phyloP scores from a whole-genome alignment of 192 early-diverging fungal species.

The Linderina pennispora region DNA sequence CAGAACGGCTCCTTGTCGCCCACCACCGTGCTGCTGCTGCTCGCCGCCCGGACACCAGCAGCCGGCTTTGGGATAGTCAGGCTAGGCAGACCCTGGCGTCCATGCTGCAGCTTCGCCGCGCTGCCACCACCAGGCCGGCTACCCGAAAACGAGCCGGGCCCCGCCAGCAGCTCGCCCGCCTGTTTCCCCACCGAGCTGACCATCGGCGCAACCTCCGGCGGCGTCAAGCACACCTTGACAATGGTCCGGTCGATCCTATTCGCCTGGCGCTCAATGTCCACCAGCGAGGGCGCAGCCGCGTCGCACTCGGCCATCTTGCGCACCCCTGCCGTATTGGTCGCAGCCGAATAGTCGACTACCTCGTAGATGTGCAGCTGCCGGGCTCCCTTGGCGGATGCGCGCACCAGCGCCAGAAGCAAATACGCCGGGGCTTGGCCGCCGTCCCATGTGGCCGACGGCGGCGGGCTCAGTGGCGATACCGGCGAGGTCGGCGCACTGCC shows the following conservation, averaged over 20 bases:
- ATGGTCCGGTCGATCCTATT: no score
- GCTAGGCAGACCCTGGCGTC: no score
- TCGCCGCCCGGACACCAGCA: neutral
- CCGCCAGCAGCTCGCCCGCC: no score
- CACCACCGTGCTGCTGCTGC: neutral
- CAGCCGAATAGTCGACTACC: neutral
- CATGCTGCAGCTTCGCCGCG: no score
- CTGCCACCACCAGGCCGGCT: no score
- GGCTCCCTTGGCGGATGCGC: neutral
- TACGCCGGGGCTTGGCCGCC: no score
- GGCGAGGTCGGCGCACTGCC: neutral
- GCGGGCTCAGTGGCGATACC: neutral
- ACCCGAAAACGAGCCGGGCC: no score
- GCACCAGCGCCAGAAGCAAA: slow-evolving; percentile 1
- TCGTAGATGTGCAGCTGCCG: slow-evolving; percentile 3
- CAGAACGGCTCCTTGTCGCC: neutral
- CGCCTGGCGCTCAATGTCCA: no score
- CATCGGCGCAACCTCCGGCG: no score
- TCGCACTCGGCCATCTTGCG: slow-evolving; percentile 4
- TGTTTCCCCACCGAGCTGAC: no score
- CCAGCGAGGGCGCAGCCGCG: slow-evolving; percentile 7
- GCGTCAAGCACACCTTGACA: no score
- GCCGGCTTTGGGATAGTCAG: no score
- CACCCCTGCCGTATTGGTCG: neutral
- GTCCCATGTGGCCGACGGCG: neutral